A percentile compares a stretch with the other conserved stretches of the same genome.
phyloP scores from a whole-genome alignment of 345 rosid genomes.

The Psidium guajava region DNA sequence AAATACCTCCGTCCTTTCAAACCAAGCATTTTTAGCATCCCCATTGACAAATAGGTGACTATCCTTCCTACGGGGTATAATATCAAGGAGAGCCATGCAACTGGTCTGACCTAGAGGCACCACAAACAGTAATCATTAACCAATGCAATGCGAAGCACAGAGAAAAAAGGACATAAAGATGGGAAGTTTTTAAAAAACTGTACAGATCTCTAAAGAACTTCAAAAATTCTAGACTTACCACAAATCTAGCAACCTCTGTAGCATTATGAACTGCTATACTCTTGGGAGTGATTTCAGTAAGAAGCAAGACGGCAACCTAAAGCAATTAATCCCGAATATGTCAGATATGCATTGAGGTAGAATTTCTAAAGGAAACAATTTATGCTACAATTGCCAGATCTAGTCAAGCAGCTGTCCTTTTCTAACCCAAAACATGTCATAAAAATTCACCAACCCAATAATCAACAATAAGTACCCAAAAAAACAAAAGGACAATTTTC shows the following conservation, averaged over 20 bases:
- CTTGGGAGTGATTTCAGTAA: conserved; percentile 98
- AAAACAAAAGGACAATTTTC: not conserved
- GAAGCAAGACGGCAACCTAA: conserved; percentile 87
- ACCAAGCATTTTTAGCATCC: conserved; percentile 93
- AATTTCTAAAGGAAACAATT: not conserved
- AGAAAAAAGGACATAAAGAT: not conserved
- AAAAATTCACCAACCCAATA: not conserved
- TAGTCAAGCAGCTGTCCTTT: not conserved
- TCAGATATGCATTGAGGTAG: not conserved
- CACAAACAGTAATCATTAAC: conserved; percentile 24
- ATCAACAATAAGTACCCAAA: not conserved
- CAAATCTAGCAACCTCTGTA: conserved; percentile 87
- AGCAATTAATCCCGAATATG: not conserved
- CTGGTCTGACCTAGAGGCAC: conserved; percentile 93
- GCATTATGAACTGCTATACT: conserved; percentile 97
- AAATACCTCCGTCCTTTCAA: conserved; percentile 85
- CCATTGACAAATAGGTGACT: conserved; percentile 89
- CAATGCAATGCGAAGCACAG: not conserved
- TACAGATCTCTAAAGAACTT: not conserved
- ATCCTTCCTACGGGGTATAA: conserved; percentile 95
- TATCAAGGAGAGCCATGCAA: conserved; percentile 96
- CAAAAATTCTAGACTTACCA: conserved; percentile 41
- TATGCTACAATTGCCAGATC: not conserved
- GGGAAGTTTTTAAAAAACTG: not conserved
- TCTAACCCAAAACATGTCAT: not conserved